Evolutionary conservation across 176 grass and related monocot genomes (phyloP).

Genomic region (Ensete glaucum): DNA sequence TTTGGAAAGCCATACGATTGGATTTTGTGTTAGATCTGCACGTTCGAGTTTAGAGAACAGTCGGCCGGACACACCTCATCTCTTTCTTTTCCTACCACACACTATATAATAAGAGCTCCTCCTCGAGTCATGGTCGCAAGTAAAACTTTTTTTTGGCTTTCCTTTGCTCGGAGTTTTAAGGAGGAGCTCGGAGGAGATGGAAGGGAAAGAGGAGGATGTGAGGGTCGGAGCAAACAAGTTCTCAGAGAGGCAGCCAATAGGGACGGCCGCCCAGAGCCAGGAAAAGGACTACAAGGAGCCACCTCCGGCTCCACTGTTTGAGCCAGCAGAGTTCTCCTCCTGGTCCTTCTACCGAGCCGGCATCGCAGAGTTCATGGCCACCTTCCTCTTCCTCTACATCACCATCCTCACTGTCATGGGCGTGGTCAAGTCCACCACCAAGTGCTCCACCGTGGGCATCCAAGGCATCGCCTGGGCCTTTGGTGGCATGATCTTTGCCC

Average conservation of each 20-base stretch:
- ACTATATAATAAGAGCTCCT: too few species aligned
- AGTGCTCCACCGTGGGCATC: slow-evolving; percentile 42
- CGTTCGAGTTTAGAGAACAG: too few species aligned
- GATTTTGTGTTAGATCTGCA: too few species aligned
- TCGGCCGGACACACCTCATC: too few species aligned
- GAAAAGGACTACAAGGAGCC: slow-evolving; percentile 46
- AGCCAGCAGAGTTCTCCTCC: slow-evolving; percentile 27
- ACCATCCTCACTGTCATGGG: slow-evolving; percentile 43
- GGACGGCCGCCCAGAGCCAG: not conserved
- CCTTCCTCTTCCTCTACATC: slow-evolving; percentile 48
- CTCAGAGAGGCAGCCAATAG: slow-evolving; percentile 2
- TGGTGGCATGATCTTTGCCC: slow-evolving; percentile 47
- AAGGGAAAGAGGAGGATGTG: slow-evolving; percentile 7
- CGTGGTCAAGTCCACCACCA: slow-evolving; percentile 18
- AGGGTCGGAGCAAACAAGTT: not conserved
- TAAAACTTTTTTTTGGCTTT: too few species aligned
- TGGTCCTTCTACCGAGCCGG: slow-evolving; percentile 48
- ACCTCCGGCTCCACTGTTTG: slow-evolving; percentile 28
- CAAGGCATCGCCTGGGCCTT: slow-evolving; percentile 49
- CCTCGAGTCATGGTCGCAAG: too few species aligned
- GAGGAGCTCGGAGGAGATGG: not conserved
- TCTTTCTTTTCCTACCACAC: too few species aligned
- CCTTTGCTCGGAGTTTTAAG: too few species aligned
- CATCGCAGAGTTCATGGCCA: slow-evolving; percentile 40
- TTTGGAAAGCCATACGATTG: too few species aligned